Conservation (phyloP, 2,329 filamentous ascomycete genomes). For the Hortaea werneckii region DNA sequence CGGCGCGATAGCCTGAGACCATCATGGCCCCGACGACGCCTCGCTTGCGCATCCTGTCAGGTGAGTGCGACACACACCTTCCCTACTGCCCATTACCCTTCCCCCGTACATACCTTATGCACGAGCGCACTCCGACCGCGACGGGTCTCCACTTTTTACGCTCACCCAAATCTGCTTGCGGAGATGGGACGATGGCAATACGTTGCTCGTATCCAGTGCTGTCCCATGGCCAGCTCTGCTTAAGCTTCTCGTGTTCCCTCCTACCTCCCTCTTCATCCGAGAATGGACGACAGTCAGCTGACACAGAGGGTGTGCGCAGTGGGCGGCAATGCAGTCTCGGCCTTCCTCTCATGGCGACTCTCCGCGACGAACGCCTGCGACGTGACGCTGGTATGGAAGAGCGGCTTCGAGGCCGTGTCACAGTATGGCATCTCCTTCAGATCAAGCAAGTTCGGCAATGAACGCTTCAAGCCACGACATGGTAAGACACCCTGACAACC, state of each 20-base stretch:
- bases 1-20: background rate
- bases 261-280: background rate
- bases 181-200: background rate
- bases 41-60: slow-evolving; percentile 54
- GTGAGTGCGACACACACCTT: slow-evolving; percentile 34
- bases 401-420: slow-evolving; percentile 78
- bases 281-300: slow-evolving; percentile 13
- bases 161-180: background rate
- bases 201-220: background rate
- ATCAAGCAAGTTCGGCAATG: slow-evolving; percentile 83
- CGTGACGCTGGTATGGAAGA: slow-evolving; percentile 97
- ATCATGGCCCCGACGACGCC: slow-evolving; percentile 49
- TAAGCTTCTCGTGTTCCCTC: background rate
- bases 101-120: background rate
- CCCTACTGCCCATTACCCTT: background rate
- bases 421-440: slow-evolving; percentile 99
- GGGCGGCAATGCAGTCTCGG: slow-evolving; percentile 92
- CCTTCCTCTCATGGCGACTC: slow-evolving; percentile 94
- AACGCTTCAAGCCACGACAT: slow-evolving; percentile 91
- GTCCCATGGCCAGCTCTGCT: background rate
- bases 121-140: background rate
- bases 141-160: background rate
- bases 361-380: slow-evolving; percentile 98
- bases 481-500: slow-evolving; percentile 48
- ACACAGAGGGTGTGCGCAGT: slow-evolving; percentile 56